Percentiles rank a stretch among this genome's conserved stretches.
Evolutionary conservation across 352 stramenopile species (phyloP).

Genomic region (Hyaloperonospora brassicae): DNA sequence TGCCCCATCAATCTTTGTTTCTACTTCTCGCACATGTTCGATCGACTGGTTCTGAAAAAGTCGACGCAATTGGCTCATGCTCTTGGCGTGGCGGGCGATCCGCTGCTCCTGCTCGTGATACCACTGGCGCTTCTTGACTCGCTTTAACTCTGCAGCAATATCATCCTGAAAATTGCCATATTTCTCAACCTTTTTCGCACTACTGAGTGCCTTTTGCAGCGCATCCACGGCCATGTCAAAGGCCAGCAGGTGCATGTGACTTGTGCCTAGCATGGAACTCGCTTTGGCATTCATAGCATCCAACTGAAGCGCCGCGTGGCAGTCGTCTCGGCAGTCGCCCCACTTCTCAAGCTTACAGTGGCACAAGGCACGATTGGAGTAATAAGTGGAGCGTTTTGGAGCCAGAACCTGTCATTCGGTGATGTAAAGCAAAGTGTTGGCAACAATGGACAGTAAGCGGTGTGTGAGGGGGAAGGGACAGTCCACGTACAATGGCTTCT

Average conservation of each 20-base stretch:
- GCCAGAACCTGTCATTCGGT: conserved; percentile 36
- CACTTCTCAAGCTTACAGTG: conserved; percentile 63
- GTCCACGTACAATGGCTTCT: conserved; percentile 67
- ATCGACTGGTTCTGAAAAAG: conserved; percentile 28
- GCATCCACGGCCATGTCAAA: conserved; percentile 47
- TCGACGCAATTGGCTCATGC: conserved; percentile 32
- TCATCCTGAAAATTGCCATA: conserved; percentile 46
- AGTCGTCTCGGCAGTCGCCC: conserved; percentile 58
- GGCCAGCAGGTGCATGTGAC: conserved; percentile 35
- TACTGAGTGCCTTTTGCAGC: conserved; percentile 40
- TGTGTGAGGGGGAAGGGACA: background rate
- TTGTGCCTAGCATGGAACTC: conserved; percentile 66
- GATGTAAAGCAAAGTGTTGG: background rate
- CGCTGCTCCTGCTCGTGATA: conserved; percentile 32
- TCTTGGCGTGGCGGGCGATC: conserved; percentile 33
- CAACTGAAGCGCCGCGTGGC: conserved; percentile 36
- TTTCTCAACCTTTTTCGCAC: conserved; percentile 53
- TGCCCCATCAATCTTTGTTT: conserved; percentile 11
- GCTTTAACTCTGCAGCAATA: conserved; percentile 47
- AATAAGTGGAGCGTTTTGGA: conserved; percentile 55
- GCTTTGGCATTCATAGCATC: conserved; percentile 70
- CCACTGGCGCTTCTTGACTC: conserved; percentile 65
- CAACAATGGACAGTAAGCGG: conserved; percentile 1
- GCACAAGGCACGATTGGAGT: conserved; percentile 74
- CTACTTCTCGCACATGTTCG: conserved; percentile 20